phyloP scores from a whole-genome alignment of 805 yeast species.

The Candida pini region DNA sequence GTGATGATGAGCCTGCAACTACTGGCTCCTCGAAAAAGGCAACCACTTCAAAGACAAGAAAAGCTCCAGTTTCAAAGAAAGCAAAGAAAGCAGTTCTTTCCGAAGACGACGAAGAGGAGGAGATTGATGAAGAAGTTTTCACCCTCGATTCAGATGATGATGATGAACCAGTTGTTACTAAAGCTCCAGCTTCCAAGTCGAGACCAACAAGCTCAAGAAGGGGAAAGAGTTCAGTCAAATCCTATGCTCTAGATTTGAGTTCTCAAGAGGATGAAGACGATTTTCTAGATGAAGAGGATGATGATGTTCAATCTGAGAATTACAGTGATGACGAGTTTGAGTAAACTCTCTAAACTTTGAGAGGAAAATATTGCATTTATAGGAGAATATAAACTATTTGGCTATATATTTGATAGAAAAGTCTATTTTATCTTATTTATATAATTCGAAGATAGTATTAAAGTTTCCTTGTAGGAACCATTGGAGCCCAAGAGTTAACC shows the following conservation, averaged over 20 bases:
- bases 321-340: conserved; percentile 18
- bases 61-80: conserved; percentile 1
- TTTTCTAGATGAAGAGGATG: too few relatives aligned
- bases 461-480: conserved; percentile 27
- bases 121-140: conserved; percentile 4
- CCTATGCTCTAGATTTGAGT: conserved; percentile 9
- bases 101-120: conserved; percentile 8
- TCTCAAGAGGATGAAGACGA: too few relatives aligned
- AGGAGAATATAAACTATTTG: neutral
- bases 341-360: too few relatives aligned
- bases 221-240: conserved; percentile 14
- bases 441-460: conserved; percentile 3
- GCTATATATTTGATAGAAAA: too few relatives aligned
- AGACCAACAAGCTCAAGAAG: conserved; percentile 11
- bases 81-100: conserved; percentile 4
- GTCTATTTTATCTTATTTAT: neutral
- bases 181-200: conserved; percentile 7
- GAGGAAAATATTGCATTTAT: too few relatives aligned
- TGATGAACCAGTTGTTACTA: conserved; percentile 4
- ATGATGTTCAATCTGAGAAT: conserved; percentile 9
- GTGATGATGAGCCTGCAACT: too few relatives aligned
- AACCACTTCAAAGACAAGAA: conserved; percentile 5
- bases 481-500: conserved; percentile 23
- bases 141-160: conserved; percentile 10
- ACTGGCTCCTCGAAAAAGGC: conserved; percentile 7